Base-by-base conservation (phyloP, 225 moss, liverwort and hornwort species). In the Anthoceros angustus region DNA sequence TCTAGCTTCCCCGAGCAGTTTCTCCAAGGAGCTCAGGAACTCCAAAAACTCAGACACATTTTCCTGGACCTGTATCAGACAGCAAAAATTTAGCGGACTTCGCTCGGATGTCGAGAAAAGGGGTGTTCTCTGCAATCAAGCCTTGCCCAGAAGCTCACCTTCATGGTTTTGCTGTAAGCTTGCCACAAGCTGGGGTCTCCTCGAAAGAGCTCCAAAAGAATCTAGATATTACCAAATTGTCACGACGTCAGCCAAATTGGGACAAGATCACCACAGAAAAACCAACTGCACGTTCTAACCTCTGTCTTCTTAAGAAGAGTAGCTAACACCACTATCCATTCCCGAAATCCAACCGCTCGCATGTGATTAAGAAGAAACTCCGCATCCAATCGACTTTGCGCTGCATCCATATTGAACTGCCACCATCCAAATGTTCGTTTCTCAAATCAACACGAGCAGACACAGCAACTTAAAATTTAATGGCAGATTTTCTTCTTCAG, bases 321-420 rank as follows among this genome's bases (percentile, higher is more conserved):
- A 26, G 81, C 94, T 67, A 94, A 79, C 67, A 94, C 94, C 73
- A 90, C 94, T 62, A 90, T 80, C 94, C 94, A 94, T 72, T 94
- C 94, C 69, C 86, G 90, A 78, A 90, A 88, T 25, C 94, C 94
- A 64, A 86, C 90, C 48, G 80, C 80, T 40, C 77, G 78, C 94
- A 94, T 90, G 40, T 90, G 88, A 69, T 71, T 73, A 55, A 94
- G 68, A 20, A 94, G 79, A 72, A 79, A 86, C 38, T 90, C 90
- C 48, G 86, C 84, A 78, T 77, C 86, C 23, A 70, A 62, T 40
- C 72, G 80, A 65, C 90, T 81, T 69, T 90, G 81, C 67, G 62
- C 9, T 64, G 77, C 73, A 48, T 86, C 84, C 72, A 90, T 62
- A 70, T 84, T 77, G 67, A 94, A 76, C 94, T 94, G 90, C 83